phyloP scores from a whole-genome alignment of 148 eudicot species.

The Drosera capensis region DNA sequence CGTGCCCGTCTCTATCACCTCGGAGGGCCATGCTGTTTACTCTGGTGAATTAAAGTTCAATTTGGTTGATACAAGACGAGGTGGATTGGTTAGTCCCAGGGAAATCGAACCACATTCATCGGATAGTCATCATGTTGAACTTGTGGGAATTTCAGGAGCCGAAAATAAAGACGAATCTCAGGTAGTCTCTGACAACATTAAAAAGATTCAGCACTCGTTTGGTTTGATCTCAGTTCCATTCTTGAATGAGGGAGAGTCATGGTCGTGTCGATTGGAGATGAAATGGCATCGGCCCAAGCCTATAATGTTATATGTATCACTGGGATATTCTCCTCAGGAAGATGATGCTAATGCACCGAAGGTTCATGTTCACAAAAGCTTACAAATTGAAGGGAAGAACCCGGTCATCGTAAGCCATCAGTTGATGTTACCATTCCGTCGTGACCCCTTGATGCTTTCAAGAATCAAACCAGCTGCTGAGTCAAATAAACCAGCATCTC shows the following conservation, averaged over 20 bases:
- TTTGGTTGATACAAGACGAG: conserved; percentile 88
- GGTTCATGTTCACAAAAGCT: conserved; percentile 86
- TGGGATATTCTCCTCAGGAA: conserved; percentile 61
- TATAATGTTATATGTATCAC: conserved; percentile 76
- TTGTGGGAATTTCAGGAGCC: conserved; percentile 49
- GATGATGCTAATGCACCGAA: conserved; percentile 44
- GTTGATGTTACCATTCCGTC: conserved; percentile 64
- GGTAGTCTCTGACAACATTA: conserved; percentile 30
- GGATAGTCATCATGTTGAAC: conserved; percentile 83
- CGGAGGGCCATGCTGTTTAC: conserved; percentile 68
- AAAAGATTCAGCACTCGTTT: conserved; percentile 83
- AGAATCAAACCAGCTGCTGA: conserved; percentile 32
- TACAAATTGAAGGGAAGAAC: conserved; percentile 81
- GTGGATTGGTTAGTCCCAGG: conserved; percentile 89
- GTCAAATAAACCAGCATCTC: conserved; percentile 32
- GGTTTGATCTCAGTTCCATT: conserved; percentile 77
- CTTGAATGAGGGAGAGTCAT: conserved; percentile 52
- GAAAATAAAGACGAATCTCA: conserved; percentile 28
- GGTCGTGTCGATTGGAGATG: conserved; percentile 82
- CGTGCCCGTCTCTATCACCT: conserved; percentile 56
- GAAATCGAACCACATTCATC: conserved; percentile 46
- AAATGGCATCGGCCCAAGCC: conserved; percentile 96
- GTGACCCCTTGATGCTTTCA: conserved; percentile 70
- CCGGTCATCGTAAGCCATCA: conserved; percentile 59
- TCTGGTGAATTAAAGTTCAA: conserved; percentile 89